Conservation (phyloP, 2,329 filamentous ascomycete genomes). For the Clarireedia paspali region DNA sequence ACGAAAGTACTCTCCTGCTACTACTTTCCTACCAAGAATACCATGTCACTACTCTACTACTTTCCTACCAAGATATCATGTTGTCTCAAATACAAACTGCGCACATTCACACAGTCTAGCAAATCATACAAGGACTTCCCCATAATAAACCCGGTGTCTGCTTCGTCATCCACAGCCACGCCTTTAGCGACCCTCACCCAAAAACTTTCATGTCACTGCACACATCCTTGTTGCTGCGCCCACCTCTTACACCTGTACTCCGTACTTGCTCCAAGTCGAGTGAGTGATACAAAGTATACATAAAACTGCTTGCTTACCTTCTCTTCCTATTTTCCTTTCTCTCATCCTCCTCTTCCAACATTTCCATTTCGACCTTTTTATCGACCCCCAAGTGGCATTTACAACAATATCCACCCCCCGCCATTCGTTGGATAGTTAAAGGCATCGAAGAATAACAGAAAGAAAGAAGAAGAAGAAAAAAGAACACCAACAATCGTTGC, state of each 20-base stretch:
- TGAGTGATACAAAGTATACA: neutral
- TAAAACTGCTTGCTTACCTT: neutral
- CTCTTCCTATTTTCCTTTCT: neutral
- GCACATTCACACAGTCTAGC: too few relatives aligned
- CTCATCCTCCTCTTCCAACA: neutral
- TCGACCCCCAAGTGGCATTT: neutral
- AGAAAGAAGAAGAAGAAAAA: constrained; percentile 7
- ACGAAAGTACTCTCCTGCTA: too few relatives aligned
- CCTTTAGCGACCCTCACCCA: neutral
- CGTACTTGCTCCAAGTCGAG: neutral
- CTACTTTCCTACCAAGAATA: too few relatives aligned
- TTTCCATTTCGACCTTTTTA: neutral
- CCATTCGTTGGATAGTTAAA: neutral
- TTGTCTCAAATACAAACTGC: too few relatives aligned
- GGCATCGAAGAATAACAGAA: neutral
- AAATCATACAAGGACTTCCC: neutral
- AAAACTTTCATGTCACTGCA: neutral
- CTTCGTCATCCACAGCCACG: neutral
- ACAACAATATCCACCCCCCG: neutral
- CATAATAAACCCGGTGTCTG: neutral
- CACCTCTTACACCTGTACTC: neutral
- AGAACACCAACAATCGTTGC: constrained; percentile 5
- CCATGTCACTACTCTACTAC: too few relatives aligned
- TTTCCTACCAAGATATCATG: too few relatives aligned
- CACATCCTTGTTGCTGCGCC: neutral